A percentile compares a stretch with the other conserved stretches of the same genome.
Conservation (phyloP, 331 rosid species). For the Malus hybrid region DNA sequence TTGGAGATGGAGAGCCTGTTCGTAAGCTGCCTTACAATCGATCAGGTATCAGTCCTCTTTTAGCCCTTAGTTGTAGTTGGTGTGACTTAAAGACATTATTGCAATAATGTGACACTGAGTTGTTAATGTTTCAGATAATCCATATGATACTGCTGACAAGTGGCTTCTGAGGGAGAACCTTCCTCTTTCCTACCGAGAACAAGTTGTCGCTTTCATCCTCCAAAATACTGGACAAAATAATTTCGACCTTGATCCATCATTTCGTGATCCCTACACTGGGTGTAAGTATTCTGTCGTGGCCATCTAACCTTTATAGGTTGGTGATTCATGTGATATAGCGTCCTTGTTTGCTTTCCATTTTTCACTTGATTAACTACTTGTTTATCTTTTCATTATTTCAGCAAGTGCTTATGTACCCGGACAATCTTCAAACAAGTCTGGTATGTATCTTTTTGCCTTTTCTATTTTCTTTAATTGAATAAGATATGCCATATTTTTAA, state of each 20-base stretch:
- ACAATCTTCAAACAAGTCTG: conserved; percentile 50
- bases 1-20: conserved; percentile 89
- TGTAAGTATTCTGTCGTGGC: conserved; percentile 40
- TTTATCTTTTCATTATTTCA: conserved; percentile 25
- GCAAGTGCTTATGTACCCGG: conserved; percentile 93
- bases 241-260: conserved; percentile 60
- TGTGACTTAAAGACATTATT: background rate
- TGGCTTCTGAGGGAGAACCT: conserved; percentile 91
- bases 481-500: background rate
- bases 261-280: conserved; percentile 87
- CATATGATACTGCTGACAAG: conserved; percentile 79
- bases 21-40: conserved; percentile 91
- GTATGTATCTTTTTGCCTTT: conserved; percentile 15
- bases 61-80: conserved; percentile 6
- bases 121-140: conserved; percentile 56
- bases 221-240: conserved; percentile 83
- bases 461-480: background rate
- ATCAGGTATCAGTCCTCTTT: conserved; percentile 47
- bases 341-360: conserved; percentile 9
- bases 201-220: conserved; percentile 85
- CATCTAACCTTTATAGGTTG: conserved; percentile 3
- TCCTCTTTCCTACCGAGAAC: conserved; percentile 87
- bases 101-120: background rate
- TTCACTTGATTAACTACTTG: conserved; percentile 8
- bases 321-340: conserved; percentile 9